Percentiles rank a stretch among this genome's conserved stretches.
phyloP scores from a whole-genome alignment of 2,329 filamentous ascomycete species.

The Lachnellula occidentalis region DNA sequence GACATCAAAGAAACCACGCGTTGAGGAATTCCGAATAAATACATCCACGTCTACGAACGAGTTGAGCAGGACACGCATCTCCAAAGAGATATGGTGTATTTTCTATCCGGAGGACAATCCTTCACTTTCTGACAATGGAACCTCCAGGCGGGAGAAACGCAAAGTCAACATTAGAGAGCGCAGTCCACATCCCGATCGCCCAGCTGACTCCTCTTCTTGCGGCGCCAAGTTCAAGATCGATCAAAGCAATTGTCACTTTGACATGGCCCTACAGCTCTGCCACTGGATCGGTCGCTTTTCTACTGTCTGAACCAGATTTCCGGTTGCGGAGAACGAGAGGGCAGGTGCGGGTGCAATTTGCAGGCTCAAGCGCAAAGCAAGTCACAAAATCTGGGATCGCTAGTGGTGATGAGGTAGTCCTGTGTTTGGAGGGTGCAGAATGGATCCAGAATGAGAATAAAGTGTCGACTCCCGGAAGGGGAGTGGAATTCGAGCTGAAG shows the following conservation, averaged over 20 bases:
- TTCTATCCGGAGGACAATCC: constrained; percentile 1
- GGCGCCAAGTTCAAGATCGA: constrained; percentile 36
- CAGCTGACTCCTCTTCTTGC: constrained; percentile 46
- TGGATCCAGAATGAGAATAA: constrained; percentile 44
- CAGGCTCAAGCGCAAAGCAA: constrained; percentile 62
- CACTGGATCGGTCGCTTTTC: constrained; percentile 66
- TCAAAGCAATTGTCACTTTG: constrained; percentile 74
- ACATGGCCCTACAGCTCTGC: constrained; percentile 89
- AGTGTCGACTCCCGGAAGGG: constrained; percentile 44
- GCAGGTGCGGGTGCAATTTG: constrained; percentile 74
- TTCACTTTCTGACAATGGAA: constrained; percentile 14
- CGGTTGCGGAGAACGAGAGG: constrained; percentile 70
- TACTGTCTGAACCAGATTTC: constrained; percentile 81
- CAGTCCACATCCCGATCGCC: constrained; percentile 47
- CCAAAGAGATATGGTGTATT: not conserved
- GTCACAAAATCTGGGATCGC: constrained; percentile 63
- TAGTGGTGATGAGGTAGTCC: constrained; percentile 69
- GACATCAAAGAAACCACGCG: too few species aligned
- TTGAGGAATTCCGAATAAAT: too few species aligned
- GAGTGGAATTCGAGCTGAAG: constrained; percentile 54
- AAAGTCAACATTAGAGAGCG: constrained; percentile 12
- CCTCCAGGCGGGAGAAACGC: not conserved
- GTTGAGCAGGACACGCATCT: not conserved
- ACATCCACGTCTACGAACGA: not conserved
- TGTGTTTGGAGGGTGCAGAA: constrained; percentile 63